Evolutionary conservation across 2,329 filamentous ascomycete genomes (phyloP).

Genomic region (Didymosphaeria variabile): DNA sequence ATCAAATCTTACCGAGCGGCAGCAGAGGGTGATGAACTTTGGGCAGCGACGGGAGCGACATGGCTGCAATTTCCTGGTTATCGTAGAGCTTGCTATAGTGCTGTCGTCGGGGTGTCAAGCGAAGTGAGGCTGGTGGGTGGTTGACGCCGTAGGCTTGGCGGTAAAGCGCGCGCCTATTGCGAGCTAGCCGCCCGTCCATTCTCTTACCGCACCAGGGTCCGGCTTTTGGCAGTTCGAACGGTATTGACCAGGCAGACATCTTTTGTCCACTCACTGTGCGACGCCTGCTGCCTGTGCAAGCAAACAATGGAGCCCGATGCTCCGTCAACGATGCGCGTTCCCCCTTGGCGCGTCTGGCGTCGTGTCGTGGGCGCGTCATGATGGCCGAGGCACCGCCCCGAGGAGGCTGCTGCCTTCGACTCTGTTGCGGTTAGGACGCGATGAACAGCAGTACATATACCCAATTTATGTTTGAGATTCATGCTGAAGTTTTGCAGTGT

Average conservation of each 20-base stretch:
- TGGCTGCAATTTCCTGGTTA: constrained; percentile 17
- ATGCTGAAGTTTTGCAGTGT: constrained; percentile 3
- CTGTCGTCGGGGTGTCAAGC: constrained; percentile 3
- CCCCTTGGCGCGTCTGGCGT: constrained; percentile 33
- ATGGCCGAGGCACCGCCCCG: constrained; percentile 1
- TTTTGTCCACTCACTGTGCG: constrained; percentile 15
- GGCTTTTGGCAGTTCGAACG: neutral
- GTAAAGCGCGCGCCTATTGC: constrained; percentile 13
- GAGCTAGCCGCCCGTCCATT: constrained; percentile 12
- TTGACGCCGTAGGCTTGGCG: constrained; percentile 5
- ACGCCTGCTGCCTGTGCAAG: constrained; percentile 41
- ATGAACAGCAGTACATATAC: neutral
- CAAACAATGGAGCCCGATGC: constrained; percentile 50
- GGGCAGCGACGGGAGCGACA: constrained; percentile 29
- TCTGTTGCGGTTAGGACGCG: neutral
- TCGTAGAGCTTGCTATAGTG: neutral
- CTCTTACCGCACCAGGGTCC: constrained; percentile 4
- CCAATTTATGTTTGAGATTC: neutral
- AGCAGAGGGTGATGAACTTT: constrained; percentile 33
- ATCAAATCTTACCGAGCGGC: constrained; percentile 37
- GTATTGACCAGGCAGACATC: constrained; percentile 33
- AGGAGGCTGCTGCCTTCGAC: constrained; percentile 3
- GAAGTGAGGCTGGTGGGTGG: neutral
- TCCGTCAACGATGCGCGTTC: constrained; percentile 39
- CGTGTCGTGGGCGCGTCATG: constrained; percentile 6